A percentile compares a stretch with the other conserved stretches of the same genome.
phyloP scores from a whole-genome alignment of 1,139 yeast species.

The Hyphopichia khmerensis region DNA sequence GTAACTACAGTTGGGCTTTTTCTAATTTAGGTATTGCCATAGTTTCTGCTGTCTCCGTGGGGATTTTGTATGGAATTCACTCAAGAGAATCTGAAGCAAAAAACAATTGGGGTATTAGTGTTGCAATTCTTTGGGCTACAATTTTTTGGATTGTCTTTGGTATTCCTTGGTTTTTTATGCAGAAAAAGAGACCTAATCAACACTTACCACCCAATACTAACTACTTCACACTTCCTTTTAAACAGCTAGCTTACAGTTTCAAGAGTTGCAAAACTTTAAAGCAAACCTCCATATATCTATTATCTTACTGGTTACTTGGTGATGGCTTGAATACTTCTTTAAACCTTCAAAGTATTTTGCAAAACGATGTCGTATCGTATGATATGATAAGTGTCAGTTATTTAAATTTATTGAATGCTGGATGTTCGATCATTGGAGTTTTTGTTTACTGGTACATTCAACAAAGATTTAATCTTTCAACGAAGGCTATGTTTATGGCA shows the following conservation, averaged over 20 bases:
- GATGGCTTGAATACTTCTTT: slow-evolving; percentile 9
- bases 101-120: slow-evolving; percentile 7
- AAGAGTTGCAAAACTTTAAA: slow-evolving; percentile 6
- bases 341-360: slow-evolving; percentile 7
- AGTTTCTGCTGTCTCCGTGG: slow-evolving; percentile 5
- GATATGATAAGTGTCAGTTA: slow-evolving; percentile 8
- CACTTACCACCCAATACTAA: slow-evolving; percentile 2
- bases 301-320: slow-evolving; percentile 9
- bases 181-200: slow-evolving; percentile 6
- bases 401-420: slow-evolving; percentile 5
- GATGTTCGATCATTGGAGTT: slow-evolving; percentile 5
- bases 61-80: slow-evolving; percentile 5
- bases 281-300: slow-evolving; percentile 7
- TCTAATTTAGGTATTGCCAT: slow-evolving; percentile 6
- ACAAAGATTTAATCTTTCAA: slow-evolving; percentile 4
- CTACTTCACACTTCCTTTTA: slow-evolving; percentile 5
- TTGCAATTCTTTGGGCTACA: slow-evolving; percentile 7
- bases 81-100: slow-evolving; percentile 3
- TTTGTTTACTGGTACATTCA: slow-evolving; percentile 6
- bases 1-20: slow-evolving; percentile 7
- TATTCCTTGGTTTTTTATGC: slow-evolving; percentile 9
- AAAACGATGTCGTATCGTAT: slow-evolving; percentile 8
- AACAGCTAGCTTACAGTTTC: slow-evolving; percentile 4
- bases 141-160: slow-evolving; percentile 7
- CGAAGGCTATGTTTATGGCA: slow-evolving; percentile 5